Base-by-base conservation (phyloP, 2,329 filamentous ascomycete species). In the Blastomyces silverae region DNA sequence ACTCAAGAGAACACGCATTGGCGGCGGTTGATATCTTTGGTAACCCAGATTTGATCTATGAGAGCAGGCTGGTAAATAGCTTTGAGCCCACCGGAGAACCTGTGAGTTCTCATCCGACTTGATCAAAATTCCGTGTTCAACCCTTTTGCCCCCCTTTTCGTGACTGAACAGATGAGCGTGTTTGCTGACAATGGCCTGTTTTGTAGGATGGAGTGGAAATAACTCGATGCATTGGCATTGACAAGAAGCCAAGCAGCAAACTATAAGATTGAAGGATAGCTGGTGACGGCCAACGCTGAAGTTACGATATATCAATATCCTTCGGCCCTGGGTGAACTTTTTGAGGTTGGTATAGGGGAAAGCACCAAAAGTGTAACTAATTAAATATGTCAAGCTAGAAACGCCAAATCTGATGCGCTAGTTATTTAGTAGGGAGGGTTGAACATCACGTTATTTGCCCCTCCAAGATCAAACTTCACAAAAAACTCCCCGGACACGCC, bases 71-170 rank as follows among this genome's bases (percentile, higher is more conserved):
- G 63, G 73, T 85, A 28, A 77, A 88, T 66, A 88, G 87, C 71
- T 89, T 84, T 74, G 87, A 89, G 74, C 87, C 87, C 0, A 87
- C 85, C 10, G 87, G 87, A 8, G 81, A 83, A 50, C 84, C 84
- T 42, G 86, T 88, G 77, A 79, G 85, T 75, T 44, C 67, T 67
- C 59, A 60, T 62, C 50, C 10, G 6, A 31, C 55, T 65, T 55
- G 57, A 63, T 52, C 63, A 37, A 55, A 61, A 59, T 31, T 52
- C 52, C 2, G 20, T 1, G 10, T 37, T 37, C 42, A 15, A 22
- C 44, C 34, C 6, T 8, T 10, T 17, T 25, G 13, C 11, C 0
- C 34, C 31, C 17, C 48, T 57, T 46, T 64, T 48, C n/a, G 48
- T 10, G 22, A 25, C 10, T 15, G 50, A 37, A 6, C 17, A 10